These are phyloP conservation scores for Schrenkiella parvula DNA, from an alignment of 345 rosid species.

Conservation along the genomic window DNA sequence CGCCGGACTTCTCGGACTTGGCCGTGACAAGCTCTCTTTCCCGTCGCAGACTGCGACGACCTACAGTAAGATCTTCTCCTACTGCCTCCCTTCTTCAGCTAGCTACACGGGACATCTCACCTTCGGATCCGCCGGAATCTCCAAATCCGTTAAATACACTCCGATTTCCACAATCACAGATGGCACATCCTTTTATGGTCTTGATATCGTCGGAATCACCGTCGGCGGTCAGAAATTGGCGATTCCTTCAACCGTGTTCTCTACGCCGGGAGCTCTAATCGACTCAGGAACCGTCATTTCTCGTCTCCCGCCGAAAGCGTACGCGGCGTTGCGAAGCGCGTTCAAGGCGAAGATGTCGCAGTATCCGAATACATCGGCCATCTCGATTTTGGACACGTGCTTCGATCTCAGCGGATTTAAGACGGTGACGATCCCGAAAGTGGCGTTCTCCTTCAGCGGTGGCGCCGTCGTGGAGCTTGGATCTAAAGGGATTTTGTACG, in stretches of 20 bases:
- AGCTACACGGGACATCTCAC: constrained; percentile 68
- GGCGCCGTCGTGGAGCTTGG: constrained; percentile 45
- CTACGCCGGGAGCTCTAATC: constrained; percentile 52
- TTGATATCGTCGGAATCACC: constrained; percentile 48
- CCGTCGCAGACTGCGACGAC: constrained; percentile 59
- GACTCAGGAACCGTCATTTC: constrained; percentile 93
- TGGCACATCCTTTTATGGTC: constrained; percentile 56
- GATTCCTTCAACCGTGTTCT: constrained; percentile 46
- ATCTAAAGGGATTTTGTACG: constrained; percentile 44
- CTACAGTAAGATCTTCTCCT: constrained; percentile 71
- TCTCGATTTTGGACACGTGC: constrained; percentile 77
- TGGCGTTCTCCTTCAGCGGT: constrained; percentile 47
- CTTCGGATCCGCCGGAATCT: constrained; percentile 46
- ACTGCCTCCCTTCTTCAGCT: constrained; percentile 74
- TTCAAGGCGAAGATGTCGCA: constrained; percentile 49
- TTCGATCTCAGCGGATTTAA: constrained; percentile 47
- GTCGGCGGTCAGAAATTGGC: constrained; percentile 51
- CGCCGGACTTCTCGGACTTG: constrained; percentile 81
- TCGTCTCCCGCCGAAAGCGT: constrained; percentile 64
- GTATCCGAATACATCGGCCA: constrained; percentile 52
- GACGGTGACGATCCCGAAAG: constrained; percentile 41
- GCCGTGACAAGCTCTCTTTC: constrained; percentile 60
- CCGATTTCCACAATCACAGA: constrained; percentile 42
- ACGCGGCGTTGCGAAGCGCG: constrained; percentile 42
- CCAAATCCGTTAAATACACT: constrained; percentile 50